Evolutionary conservation across 768 basidiomycete genomes (phyloP), one percentile per base, ranked within the genome.

Genomic region (Pleurotus tuoliensis): DNA sequence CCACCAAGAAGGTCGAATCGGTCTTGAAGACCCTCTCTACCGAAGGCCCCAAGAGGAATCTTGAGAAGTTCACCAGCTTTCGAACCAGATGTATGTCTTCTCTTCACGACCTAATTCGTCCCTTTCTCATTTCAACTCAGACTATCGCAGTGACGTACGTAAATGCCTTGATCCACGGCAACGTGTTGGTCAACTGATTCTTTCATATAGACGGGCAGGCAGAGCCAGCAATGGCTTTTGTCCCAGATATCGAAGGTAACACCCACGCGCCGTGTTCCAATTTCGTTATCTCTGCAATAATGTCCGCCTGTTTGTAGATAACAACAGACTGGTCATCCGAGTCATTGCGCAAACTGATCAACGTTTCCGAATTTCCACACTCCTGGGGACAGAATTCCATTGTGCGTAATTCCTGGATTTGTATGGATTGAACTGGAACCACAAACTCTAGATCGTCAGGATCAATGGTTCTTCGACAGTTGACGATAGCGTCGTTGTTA

Each of bases 341-440:
- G 41, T 74, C 77, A 30, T 71, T 93, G 48, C 79, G 73, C 45
- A 64, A 78, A 46, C 62, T 69, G 13, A 90, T 96, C 62, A 79
- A 80, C 5, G 69, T 93, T 56, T 72, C 76, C 22, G 92, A 92
- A 68, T 93, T 94, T 63, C 56, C 73, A 48, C 92, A 94, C 67
- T 71, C 82, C 2, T 94, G 93, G 94, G 87, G 86, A 8, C 94
- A 97, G 76, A 87, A 89, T 69, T 81, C 82, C 51, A 84, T 92
- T 59, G 86, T 88, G 66, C 58, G 84, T 67, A 37, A 43, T 40
- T 25, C 18, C 55, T n/a, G 54, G 24, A 22, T 15, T 16, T 44
- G 5, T 43, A 44, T 18, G 58, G 62, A 34, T 44, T 58, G 55
- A 47, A 44, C 40, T 58, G 62, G 24, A 61, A 47, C 49, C 38